These are phyloP conservation scores for Halocafeteria seosinensis DNA, from an alignment of 108 stramenopile species.

Conservation along the genomic window DNA sequence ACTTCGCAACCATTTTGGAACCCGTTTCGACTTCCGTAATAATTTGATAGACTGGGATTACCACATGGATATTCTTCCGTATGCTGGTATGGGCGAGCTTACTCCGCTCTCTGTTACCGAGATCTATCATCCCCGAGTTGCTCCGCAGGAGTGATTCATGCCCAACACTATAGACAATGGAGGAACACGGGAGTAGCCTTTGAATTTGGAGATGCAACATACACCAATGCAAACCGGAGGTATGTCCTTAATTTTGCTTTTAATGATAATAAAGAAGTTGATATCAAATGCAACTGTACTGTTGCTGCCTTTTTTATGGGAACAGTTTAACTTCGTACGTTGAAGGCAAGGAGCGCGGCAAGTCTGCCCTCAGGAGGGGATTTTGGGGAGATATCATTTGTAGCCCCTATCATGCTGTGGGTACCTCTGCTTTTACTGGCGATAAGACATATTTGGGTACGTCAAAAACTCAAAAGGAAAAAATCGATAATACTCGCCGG, in stretches of 20 bases:
- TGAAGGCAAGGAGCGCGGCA: slow-evolving; percentile 20
- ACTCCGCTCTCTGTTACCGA: too few species aligned
- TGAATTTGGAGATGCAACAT: slow-evolving; percentile 48
- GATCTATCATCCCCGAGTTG: too few species aligned
- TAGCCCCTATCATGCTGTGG: slow-evolving; percentile 41
- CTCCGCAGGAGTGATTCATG: slow-evolving; percentile 51
- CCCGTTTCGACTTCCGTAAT: slow-evolving; percentile 37
- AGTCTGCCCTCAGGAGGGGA: slow-evolving; percentile 31
- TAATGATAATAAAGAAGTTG: background rate
- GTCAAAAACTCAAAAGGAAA: background rate
- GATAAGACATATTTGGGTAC: background rate
- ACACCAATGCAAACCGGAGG: slow-evolving; percentile 36
- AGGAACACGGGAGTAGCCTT: slow-evolving; percentile 44
- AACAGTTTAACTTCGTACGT: slow-evolving; percentile 29
- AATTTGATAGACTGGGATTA: slow-evolving; percentile 48
- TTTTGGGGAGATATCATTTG: slow-evolving; percentile 47
- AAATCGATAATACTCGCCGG: too few species aligned
- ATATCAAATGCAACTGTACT: background rate
- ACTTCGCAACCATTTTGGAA: slow-evolving; percentile 32
- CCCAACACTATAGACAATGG: slow-evolving; percentile 47
- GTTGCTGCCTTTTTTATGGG: too few species aligned
- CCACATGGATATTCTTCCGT: slow-evolving; percentile 27
- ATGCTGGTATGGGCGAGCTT: too few species aligned
- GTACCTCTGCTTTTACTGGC: background rate
- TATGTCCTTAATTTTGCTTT: background rate